These are phyloP conservation scores for Leccinum pellstonianum DNA, from an alignment of 768 basidiomycete species.

Conservation along the genomic window DNA sequence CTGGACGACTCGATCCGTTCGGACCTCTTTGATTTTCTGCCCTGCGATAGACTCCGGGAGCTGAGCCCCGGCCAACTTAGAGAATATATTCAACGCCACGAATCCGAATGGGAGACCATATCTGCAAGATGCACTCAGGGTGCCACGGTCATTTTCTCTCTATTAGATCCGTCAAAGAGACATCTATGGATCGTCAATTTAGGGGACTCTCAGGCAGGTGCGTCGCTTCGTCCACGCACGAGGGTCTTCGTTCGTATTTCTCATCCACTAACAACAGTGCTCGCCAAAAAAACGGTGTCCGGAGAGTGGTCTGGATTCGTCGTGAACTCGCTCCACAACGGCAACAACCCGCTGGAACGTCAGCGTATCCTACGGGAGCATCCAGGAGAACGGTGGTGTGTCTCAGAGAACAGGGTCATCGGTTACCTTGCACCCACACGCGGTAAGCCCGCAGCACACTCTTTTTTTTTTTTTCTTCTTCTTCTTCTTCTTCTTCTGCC, in stretches of 20 bases:
- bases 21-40: slow-evolving; percentile 45
- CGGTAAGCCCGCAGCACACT: slow-evolving; percentile 24
- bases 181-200: slow-evolving; percentile 36
- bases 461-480: not conserved
- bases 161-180: slow-evolving; percentile 28
- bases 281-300: slow-evolving; percentile 20
- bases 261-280: slow-evolving; percentile 16
- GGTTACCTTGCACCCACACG: slow-evolving; percentile 40
- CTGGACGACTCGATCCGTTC: slow-evolving; percentile 45
- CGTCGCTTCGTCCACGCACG: not conserved
- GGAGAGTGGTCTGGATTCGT: slow-evolving; percentile 21
- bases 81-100: slow-evolving; percentile 37
- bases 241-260: not conserved
- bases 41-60: slow-evolving; percentile 34
- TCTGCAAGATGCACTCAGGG: slow-evolving; percentile 35
- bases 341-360: slow-evolving; percentile 27
- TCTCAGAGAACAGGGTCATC: slow-evolving; percentile 34
- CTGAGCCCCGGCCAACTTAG: slow-evolving; percentile 41
- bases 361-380: slow-evolving; percentile 33
- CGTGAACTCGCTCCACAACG: slow-evolving; percentile 34
- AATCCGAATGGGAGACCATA: slow-evolving; percentile 37
- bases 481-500: not conserved
- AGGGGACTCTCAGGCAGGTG: slow-evolving; percentile 38
- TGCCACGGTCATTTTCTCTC: slow-evolving; percentile 32
- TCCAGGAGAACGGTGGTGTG: slow-evolving; percentile 29